Percentiles rank a stretch among this genome's conserved stretches.
Conservation (phyloP, 2,329 filamentous ascomycete species). For the Paraphaeosphaeria minitans region DNA sequence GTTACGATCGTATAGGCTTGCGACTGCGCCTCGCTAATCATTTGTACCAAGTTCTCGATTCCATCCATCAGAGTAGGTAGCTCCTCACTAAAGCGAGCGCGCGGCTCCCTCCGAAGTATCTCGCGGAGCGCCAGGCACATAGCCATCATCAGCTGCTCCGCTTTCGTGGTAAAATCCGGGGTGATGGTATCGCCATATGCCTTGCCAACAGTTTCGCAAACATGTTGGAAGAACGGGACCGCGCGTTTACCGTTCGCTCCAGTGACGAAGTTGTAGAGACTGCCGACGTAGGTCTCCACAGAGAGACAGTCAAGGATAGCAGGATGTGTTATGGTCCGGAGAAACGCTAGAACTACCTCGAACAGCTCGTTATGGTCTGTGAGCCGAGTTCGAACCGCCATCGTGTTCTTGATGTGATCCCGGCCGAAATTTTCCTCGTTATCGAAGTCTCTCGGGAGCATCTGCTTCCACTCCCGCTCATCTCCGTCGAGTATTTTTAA, state of each 20-base stretch:
- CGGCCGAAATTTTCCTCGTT: constrained; percentile 31
- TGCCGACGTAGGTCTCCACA: constrained; percentile 42
- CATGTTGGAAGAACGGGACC: constrained; percentile 38
- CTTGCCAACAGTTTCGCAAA: constrained; percentile 21
- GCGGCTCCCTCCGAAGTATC: constrained; percentile 1
- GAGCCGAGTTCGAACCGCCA: constrained; percentile 17
- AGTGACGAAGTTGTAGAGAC: constrained; percentile 44
- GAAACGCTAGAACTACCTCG: constrained; percentile 19
- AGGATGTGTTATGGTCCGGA: constrained; percentile 40
- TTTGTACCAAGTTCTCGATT: constrained; percentile 13
- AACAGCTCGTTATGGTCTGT: constrained; percentile 14
- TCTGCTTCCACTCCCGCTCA: constrained; percentile 40
- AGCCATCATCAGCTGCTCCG: constrained; percentile 16
- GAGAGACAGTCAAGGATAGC: constrained; percentile 42
- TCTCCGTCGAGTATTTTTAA: constrained; percentile 32
- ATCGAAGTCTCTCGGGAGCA: constrained; percentile 39
- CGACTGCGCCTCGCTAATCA: constrained; percentile 5
- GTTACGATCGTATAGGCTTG: constrained; percentile 1
- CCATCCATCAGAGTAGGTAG: constrained; percentile 10
- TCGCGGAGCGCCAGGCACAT: constrained; percentile 13
- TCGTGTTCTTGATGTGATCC: constrained; percentile 32
- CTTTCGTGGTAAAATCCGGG: not conserved
- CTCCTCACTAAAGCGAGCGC: constrained; percentile 24
- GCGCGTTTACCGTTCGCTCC: constrained; percentile 38
- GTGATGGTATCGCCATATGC: not conserved